These are phyloP conservation scores for Groenewaldozyma tartarivorans DNA, from an alignment of 805 yeast species.

Conservation along the genomic window DNA sequence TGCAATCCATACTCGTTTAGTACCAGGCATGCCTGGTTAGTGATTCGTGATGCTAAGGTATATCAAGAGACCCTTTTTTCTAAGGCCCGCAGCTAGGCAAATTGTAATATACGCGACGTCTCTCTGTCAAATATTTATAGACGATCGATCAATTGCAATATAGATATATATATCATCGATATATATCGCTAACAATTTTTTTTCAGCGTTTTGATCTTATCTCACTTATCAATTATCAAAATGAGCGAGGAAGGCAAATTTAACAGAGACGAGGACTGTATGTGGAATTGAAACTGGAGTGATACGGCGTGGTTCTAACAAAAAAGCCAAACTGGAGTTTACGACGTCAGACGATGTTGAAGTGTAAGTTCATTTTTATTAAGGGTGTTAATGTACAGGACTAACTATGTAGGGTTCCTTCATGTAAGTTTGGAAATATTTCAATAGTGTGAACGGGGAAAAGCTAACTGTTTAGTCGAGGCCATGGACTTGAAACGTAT, in stretches of 20 bases:
- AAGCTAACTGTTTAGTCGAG: conserved; percentile 16
- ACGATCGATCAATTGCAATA: not conserved
- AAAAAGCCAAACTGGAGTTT: conserved; percentile 47
- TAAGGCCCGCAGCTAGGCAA: no score
- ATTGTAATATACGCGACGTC: no score
- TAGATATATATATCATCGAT: not conserved
- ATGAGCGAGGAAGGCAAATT: conserved; percentile 4
- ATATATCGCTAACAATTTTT: no score
- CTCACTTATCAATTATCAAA: no score
- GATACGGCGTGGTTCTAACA: no score
- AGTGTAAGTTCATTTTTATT: conserved; percentile 5
- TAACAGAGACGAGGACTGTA: conserved; percentile 14
- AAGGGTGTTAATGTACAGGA: conserved; percentile 24
- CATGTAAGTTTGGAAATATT: conserved; percentile 4
- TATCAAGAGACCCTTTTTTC: no score
- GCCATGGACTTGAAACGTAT: conserved; percentile 24
- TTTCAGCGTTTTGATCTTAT: no score
- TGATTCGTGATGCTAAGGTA: no score
- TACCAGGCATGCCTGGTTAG: no score
- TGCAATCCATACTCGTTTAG: conserved; percentile 25
- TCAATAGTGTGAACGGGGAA: not conserved
- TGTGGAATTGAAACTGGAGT: conserved; percentile 19
- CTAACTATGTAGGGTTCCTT: conserved; percentile 4
- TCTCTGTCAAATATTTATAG: no score
- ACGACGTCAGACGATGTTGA: conserved; percentile 40